Evolutionary conservation across 257 asterid genomes (phyloP).

Genomic region (Solanum raphanifolium): DNA sequence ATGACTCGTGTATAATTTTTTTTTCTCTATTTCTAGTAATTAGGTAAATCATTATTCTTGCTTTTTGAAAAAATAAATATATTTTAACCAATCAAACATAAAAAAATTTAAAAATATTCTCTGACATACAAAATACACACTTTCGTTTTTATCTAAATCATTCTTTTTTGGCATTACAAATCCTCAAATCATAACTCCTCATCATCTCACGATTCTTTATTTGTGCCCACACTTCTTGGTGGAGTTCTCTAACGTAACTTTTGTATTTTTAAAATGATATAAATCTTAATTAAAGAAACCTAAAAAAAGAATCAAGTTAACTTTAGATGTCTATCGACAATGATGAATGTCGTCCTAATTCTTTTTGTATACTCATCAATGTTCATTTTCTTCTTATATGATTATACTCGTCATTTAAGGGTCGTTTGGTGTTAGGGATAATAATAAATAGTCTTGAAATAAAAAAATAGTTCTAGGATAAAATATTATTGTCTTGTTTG

Average conservation of each 20-base stretch:
- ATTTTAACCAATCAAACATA: not conserved
- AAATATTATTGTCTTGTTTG: too few species aligned
- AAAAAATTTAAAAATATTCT: not conserved
- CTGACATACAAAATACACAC: not conserved
- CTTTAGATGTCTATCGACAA: not conserved
- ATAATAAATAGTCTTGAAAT: too few species aligned
- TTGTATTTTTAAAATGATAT: too few species aligned
- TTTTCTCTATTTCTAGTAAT: not conserved
- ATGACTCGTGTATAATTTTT: not conserved
- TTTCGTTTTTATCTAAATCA: too few species aligned
- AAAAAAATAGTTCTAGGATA: too few species aligned
- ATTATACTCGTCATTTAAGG: not conserved
- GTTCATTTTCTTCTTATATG: not conserved
- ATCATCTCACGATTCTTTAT: too few species aligned
- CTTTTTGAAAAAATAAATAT: too few species aligned
- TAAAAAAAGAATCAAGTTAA: not conserved
- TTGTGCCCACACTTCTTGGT: too few species aligned
- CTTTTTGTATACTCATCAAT: not conserved
- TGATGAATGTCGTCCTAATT: not conserved
- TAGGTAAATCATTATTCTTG: not conserved
- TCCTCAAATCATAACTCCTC: not conserved
- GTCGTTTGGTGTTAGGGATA: too few species aligned
- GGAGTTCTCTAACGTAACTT: too few species aligned
- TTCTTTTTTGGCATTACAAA: not conserved
- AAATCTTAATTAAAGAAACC: not conserved